phyloP scores from a whole-genome alignment of 257 asterid genomes.

The Salvia rosmarinus region DNA sequence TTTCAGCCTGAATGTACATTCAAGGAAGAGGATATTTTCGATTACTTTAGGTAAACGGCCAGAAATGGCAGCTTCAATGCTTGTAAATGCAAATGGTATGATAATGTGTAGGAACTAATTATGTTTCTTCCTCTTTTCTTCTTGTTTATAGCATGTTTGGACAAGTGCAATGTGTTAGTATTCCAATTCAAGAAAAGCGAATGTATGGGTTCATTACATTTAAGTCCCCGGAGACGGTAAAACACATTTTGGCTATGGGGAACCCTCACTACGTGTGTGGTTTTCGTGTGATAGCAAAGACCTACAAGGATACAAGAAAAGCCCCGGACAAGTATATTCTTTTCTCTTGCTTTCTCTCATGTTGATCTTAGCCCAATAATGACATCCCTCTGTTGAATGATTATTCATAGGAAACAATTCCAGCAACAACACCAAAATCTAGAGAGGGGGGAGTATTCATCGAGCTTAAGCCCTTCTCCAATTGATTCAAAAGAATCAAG shows the following conservation, averaged over 20 bases:
- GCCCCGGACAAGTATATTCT: conserved; percentile 63
- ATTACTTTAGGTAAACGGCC: too few relatives aligned
- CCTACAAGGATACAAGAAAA: conserved; percentile 92
- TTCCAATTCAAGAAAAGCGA: conserved; percentile 87
- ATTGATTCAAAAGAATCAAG: conserved; percentile 64
- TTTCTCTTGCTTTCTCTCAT: not conserved
- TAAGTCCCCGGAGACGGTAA: conserved; percentile 79
- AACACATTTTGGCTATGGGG: conserved; percentile 78
- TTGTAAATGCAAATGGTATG: too few relatives aligned
- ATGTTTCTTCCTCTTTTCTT: conserved; percentile 1
- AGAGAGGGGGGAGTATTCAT: conserved; percentile 60
- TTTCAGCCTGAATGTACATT: too few relatives aligned
- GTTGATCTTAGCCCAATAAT: not conserved
- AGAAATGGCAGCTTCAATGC: too few relatives aligned
- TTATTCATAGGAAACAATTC: conserved; percentile 56
- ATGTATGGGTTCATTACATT: conserved; percentile 97
- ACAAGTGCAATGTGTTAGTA: conserved; percentile 92
- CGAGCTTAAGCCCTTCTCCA: conserved; percentile 61
- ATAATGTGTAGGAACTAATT: too few relatives aligned
- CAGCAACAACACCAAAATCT: conserved; percentile 47
- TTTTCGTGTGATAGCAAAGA: conserved; percentile 92
- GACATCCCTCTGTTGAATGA: conserved; percentile 15
- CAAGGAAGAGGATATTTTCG: too few relatives aligned
- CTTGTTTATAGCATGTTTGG: conserved; percentile 63
- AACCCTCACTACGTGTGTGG: conserved; percentile 92